A percentile compares a stretch with the other conserved stretches of the same genome.
phyloP scores from a whole-genome alignment of 2,329 filamentous ascomycete genomes.

The Exophiala sp. region DNA sequence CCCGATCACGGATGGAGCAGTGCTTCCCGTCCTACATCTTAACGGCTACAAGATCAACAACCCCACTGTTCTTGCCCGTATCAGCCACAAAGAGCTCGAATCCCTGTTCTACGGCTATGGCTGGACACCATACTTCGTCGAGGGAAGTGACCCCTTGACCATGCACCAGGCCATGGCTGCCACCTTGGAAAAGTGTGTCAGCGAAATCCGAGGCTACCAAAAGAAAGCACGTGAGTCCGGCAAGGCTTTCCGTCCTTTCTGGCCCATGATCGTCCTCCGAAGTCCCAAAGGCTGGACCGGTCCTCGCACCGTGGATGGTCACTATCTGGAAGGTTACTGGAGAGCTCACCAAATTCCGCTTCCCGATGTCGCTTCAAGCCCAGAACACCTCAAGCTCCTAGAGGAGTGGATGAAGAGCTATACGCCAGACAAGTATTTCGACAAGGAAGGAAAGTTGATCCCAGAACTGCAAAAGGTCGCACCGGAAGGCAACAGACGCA shows the following conservation, averaged over 20 bases:
- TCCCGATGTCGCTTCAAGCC: slow-evolving; percentile 64
- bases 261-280: slow-evolving; percentile 76
- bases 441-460: slow-evolving; percentile 60
- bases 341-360: slow-evolving; percentile 75
- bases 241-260: slow-evolving; percentile 66
- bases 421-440: slow-evolving; percentile 68
- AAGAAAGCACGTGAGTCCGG: slow-evolving; percentile 68
- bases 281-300: slow-evolving; percentile 79
- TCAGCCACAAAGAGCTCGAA: slow-evolving; percentile 69
- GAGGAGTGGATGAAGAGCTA: slow-evolving; percentile 77
- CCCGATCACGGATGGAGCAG: slow-evolving; percentile 72
- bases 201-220: slow-evolving; percentile 66
- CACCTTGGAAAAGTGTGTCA: slow-evolving; percentile 68
- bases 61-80: slow-evolving; percentile 68
- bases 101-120: slow-evolving; percentile 70
- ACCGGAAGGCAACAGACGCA: slow-evolving; percentile 63
- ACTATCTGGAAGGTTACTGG: slow-evolving; percentile 74
- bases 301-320: slow-evolving; percentile 66
- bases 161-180: slow-evolving; percentile 83
- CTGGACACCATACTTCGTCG: slow-evolving; percentile 76
- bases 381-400: slow-evolving; percentile 62
- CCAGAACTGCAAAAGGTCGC: slow-evolving; percentile 62
- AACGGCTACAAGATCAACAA: slow-evolving; percentile 88
- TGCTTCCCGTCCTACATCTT: slow-evolving; percentile 72
- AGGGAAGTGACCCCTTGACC: slow-evolving; percentile 66